These are phyloP conservation scores for Dactylellina leptospora DNA, from an alignment of 2,329 filamentous ascomycete genomes.

Conservation along the genomic window DNA sequence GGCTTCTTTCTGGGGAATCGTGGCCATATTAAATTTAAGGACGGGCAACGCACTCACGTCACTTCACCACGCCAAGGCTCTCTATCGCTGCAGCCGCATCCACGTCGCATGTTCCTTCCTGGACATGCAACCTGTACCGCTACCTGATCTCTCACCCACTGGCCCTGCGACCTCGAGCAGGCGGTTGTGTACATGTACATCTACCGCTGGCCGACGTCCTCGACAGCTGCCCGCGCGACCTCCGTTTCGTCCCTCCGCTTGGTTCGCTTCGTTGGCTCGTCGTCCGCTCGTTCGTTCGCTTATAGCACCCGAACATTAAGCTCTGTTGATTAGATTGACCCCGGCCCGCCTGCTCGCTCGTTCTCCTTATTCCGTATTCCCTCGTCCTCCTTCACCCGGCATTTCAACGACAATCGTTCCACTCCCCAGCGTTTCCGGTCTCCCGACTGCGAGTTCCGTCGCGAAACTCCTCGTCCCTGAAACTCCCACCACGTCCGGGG, in stretches of 20 bases:
- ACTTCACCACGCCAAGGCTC: too few species aligned
- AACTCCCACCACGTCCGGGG: too few species aligned
- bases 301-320: neutral
- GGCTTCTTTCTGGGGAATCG: conserved; percentile 29
- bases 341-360: too few species aligned
- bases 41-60: conserved; percentile 21
- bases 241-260: conserved; percentile 5
- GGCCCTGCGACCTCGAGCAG: neutral
- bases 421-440: neutral
- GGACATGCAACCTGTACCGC: too few species aligned
- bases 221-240: conserved; percentile 8
- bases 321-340: too few species aligned
- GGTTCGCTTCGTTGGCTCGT: too few species aligned
- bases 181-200: too few species aligned
- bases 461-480: too few species aligned
- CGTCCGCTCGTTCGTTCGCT: neutral
- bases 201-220: too few species aligned
- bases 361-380: conserved; percentile 40
- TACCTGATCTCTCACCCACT: too few species aligned
- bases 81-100: too few species aligned
- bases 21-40: conserved; percentile 12
- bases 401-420: neutral
- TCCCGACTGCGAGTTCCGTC: neutral
- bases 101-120: too few species aligned
- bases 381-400: neutral